Conservation (phyloP, 176 grass and related monocot species). For the Oryza glaberrima region DNA sequence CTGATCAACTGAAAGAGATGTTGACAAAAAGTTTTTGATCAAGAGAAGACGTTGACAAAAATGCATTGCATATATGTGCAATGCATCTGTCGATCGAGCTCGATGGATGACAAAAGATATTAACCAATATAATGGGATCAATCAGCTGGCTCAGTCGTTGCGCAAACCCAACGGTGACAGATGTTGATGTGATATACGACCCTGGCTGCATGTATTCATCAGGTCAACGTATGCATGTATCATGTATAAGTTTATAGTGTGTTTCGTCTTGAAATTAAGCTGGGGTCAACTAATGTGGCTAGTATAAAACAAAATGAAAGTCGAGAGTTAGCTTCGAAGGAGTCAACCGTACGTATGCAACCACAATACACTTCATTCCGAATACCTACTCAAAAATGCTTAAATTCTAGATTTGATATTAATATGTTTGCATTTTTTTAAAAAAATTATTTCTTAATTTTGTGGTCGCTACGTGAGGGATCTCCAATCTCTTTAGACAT, state of each 20-base stretch:
- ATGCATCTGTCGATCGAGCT: background rate
- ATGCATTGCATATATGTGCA: background rate
- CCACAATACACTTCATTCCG: too few relatives aligned
- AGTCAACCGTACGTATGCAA: too few relatives aligned
- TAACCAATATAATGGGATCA: background rate
- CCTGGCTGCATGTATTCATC: background rate
- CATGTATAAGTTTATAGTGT: background rate
- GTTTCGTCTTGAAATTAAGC: background rate
- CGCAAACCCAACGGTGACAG: background rate
- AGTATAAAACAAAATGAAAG: too few relatives aligned
- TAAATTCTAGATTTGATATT: too few relatives aligned
- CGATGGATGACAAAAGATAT: background rate
- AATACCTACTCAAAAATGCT: too few relatives aligned
- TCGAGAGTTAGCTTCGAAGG: too few relatives aligned
- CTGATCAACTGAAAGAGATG: background rate
- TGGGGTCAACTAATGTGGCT: background rate
- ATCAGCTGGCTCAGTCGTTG: background rate
- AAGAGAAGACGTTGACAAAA: background rate
- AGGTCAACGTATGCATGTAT: background rate
- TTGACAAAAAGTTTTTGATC: background rate
- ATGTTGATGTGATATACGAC: background rate
- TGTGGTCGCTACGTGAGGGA: too few relatives aligned
- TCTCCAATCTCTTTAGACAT: too few relatives aligned
- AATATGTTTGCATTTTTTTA: too few relatives aligned
- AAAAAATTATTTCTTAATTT: too few relatives aligned